Evolutionary conservation across 2,329 filamentous ascomycete genomes (phyloP), one percentile per base, ranked within the genome.

Genomic region (Aspergillus tubingensis): DNA sequence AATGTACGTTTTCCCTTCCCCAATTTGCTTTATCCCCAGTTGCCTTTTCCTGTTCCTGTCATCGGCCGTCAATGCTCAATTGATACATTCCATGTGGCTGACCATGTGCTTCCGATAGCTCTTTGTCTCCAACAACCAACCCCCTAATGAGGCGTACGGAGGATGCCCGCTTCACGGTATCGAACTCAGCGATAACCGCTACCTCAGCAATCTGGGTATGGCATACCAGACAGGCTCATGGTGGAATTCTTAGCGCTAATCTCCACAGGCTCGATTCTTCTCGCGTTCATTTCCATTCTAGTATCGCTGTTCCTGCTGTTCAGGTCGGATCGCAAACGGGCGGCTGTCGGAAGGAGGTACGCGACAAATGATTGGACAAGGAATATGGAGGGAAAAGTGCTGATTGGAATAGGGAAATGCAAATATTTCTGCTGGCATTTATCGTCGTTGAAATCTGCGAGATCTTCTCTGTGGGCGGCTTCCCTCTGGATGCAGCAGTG

Each of bases 391-490:
- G 7, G 36, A 25, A 36, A 13, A 36, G 25, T 36, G 51, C 68
- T 73, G 32, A 71, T 58, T 4, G 11, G 23, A 8, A 47, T 72
- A 96, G 95, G 77, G 95, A 99, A 78, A 98, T 99, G 86, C 95
- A 99, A 83, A 72, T 97, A 36, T 98, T 99, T 79, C 85, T 99
- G 54, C 64, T 91, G 44, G 89, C 90, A 54, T 99, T 92, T 76
- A 89, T 96, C 59, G 78, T 98, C 60, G 88, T 98, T 62, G 88
- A 91, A 70, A 91, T 99, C 70, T 97, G 93, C 79, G 95, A 98
- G 76, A 96, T 99, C 71, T 97, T 99, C 79, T 93, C 92, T 0
- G 88, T 98, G 38, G 95, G 95, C 67, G 91, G 89, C 30, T 94
- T 99, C 70, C 92, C 94, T 2, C 79, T 97, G 19, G 81, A 85